Base-by-base conservation (phyloP, 345 rosid genomes). In the Erodium maritimum region DNA sequence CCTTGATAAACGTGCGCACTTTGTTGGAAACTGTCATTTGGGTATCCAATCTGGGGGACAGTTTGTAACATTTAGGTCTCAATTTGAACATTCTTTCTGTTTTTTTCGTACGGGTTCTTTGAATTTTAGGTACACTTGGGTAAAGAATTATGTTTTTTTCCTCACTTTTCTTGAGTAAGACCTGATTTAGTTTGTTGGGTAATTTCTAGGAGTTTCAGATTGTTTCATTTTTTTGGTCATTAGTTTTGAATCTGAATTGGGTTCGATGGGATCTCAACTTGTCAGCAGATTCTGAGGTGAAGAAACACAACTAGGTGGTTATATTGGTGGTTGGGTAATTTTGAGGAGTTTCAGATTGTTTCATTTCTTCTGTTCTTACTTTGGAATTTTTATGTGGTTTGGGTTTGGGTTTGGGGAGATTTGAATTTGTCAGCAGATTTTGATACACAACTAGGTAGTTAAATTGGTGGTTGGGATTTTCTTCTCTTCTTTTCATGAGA, bases 381-480 rank as follows among this genome's bases (percentile, higher is more conserved):
- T 71, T 10, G 3, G 57, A 22, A 29, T 65, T 56, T 54, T 3
- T 17, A 17, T 60, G 34, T 56, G 62, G 63, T 51, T 56, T 19
- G 17, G n/a, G n/a, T n/a, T n/a, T n/a, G n/a, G n/a, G n/a, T n/a
- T n/a, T n/a, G n/a, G n/a, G n/a, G n/a, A 34, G 53, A 22, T 67
- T 52, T 29, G 46, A 56, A 58, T 51, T 63, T 59, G 65, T 62
- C 45, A 55, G 50, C 37, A 29, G 11, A 58, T 57, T 66, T 69
- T 63, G 21, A 64, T 69, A 1, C 19, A 51, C 4, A 29, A 29
- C 37, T 3, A 73, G 67, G 72, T 71, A 65, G 72, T 71, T 72
- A 60, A 16, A 56, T 13, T 72, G 72, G 84, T 82, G 52, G 87
- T 79, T 80, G 76, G 61, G 76, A 62, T 72, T 66, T 42, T 42